Evolutionary conservation across 345 rosid species (phyloP), one percentile per base, ranked within the genome.

Genomic region (Cochlearia excelsa): DNA sequence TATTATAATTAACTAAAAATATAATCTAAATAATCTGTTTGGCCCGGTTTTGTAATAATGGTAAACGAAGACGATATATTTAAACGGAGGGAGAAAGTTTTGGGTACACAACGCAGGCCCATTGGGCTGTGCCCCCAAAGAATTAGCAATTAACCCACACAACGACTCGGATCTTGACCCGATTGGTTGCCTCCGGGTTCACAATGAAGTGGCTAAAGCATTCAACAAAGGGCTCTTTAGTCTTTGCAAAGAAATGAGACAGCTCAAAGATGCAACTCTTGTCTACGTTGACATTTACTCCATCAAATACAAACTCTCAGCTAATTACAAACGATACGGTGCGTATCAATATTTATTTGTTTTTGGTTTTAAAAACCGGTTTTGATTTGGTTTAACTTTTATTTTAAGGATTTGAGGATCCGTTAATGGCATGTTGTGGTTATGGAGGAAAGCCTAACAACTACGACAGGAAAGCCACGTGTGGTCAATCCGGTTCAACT

Each of bases 61-160:
- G 28, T 51, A 4, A 43, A 4, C 46, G 27, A 27, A 84, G 95
- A 65, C 46, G 11, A 65, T 82, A 42, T 66, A 80, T 71, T 28
- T 61, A 26, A 60, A 61, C 23, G 90, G 95, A 46, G 90, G 88
- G 55, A 84, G 66, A 42, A 87, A 84, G 9, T 82, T 87, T 58
- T 84, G 88, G 84, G 63, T 87, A 43, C 88, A 87, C 41, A 82
- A 76, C 41, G 80, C 83, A 1, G 90, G 95, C 9, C 95, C 95
- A 37, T 61, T 84, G 38, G 95, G 86, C 23, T 87, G 95, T 39
- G 51, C 82, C 66, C 88, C 95, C 0, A 76, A 77, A 50, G 74
- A 74, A 43, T 77, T 86, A 3, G 78, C 84, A 0, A 62, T 62
- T 9, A 30, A 56, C 46, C 67, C 63, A 30, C 74, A 72, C 60